These are phyloP conservation scores for Hanseniaspora taiwanica DNA, from an alignment of 805 yeast genomes.

Conservation along the genomic window DNA sequence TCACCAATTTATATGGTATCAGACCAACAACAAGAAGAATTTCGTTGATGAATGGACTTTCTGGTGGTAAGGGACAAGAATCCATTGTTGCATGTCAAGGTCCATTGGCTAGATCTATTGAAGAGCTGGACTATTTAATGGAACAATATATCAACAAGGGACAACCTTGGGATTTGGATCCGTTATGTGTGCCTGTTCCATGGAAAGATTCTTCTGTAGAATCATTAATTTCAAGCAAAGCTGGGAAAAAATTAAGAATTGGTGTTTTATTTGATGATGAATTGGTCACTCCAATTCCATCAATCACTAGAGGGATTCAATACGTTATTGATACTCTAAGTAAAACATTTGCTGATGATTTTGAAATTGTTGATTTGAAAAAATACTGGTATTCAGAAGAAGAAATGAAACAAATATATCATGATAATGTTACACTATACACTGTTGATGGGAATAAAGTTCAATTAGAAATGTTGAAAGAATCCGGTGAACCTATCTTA, in stretches of 20 bases:
- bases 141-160: conserved; percentile 45
- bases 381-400: conserved; percentile 14
- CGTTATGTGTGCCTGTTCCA: conserved; percentile 23
- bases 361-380: conserved; percentile 37
- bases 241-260: conserved; percentile 30
- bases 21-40: conserved; percentile 49
- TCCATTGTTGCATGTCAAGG: conserved; percentile 54
- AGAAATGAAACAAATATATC: conserved; percentile 12
- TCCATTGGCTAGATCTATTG: conserved; percentile 51
- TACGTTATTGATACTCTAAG: conserved; percentile 39
- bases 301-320: conserved; percentile 43
- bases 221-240: conserved; percentile 12
- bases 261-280: conserved; percentile 57
- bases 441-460: conserved; percentile 55
- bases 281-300: conserved; percentile 53
- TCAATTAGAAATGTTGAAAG: conserved; percentile 36
- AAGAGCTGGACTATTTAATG: conserved; percentile 62
- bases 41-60: conserved; percentile 29
- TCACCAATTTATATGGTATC: conserved; percentile 46
- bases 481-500: conserved; percentile 57
- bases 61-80: conserved; percentile 51
- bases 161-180: conserved; percentile 46
- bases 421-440: conserved; percentile 28
- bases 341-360: conserved; percentile 37
- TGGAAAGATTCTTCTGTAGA: conserved; percentile 23